Conservation (phyloP, 2,329 filamentous ascomycete genomes). For the Arthrobotrys entomopaga region DNA sequence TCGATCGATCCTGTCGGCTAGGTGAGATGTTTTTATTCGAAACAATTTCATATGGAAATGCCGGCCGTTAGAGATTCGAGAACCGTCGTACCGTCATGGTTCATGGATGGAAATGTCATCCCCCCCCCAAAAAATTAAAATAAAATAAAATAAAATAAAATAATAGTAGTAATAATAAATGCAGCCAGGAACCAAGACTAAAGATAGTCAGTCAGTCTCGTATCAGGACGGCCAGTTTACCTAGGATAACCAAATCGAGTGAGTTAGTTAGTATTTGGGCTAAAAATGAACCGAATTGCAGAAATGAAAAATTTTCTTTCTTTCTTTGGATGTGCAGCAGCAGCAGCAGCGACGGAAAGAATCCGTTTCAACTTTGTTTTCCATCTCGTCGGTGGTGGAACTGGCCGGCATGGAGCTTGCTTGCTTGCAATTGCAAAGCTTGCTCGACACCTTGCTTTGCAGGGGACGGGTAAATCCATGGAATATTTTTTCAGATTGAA, state of each 20-base stretch:
- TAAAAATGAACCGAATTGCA: conserved; percentile 25
- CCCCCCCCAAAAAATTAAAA: no score
- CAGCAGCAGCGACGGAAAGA: conserved; percentile 18
- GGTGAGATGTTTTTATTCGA: not conserved
- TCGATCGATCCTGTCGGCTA: conserved; percentile 51
- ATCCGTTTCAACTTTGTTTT: conserved; percentile 29
- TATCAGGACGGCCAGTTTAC: no score
- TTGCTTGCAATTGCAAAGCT: conserved; percentile 40
- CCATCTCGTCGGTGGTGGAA: conserved; percentile 12
- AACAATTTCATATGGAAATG: conserved; percentile 3
- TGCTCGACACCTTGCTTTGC: conserved; percentile 45
- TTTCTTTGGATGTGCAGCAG: not conserved
- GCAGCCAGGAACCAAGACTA: conserved; percentile 26
- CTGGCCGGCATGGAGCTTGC: conserved; percentile 32
- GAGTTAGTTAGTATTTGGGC: not conserved
- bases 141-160: no score
- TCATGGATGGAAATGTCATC: conserved; percentile 11
- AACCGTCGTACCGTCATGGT: conserved; percentile 39
- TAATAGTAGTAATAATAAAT: no score
- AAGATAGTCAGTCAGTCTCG: no score
- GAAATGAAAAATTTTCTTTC: not conserved
- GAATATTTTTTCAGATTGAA: conserved; percentile 47
- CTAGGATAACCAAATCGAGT: no score
- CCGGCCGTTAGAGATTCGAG: conserved; percentile 53
- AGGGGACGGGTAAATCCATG: conserved; percentile 54